Percentiles rank a stretch among this genome's conserved stretches.
These are phyloP conservation scores for Dianthus caryophyllus DNA, from an alignment of 148 eudicot genomes.

Conservation along the genomic window DNA sequence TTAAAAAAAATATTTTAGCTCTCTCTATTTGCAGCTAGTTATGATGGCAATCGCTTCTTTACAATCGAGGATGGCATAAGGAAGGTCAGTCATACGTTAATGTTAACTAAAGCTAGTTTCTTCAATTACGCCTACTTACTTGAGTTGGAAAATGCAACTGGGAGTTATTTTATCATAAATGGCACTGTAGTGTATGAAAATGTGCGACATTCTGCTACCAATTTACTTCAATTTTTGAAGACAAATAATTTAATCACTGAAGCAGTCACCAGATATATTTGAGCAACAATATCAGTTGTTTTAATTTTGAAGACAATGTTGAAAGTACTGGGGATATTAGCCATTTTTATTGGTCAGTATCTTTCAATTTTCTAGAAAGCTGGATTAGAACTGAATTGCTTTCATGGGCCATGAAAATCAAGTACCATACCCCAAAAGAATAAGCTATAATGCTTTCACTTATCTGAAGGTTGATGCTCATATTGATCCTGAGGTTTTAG, in stretches of 20 bases:
- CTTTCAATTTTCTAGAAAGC: background rate
- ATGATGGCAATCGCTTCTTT: slow-evolving; percentile 79
- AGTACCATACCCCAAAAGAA: background rate
- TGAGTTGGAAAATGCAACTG: background rate
- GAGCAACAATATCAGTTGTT: background rate
- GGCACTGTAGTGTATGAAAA: background rate
- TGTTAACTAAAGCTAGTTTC: background rate
- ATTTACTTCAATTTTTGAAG: background rate
- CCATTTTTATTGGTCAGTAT: background rate
- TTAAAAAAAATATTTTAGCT: background rate
- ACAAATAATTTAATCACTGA: background rate
- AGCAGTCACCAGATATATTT: background rate
- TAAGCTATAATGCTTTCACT: background rate
- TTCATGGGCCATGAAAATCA: background rate
- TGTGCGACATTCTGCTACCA: background rate
- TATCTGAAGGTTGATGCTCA: background rate
- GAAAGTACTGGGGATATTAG: background rate
- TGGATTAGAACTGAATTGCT: background rate
- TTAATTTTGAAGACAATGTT: background rate
- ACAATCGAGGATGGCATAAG: slow-evolving; percentile 70
- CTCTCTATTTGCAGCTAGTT: slow-evolving; percentile 55
- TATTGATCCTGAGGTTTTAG: too few species aligned
- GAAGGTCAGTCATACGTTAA: slow-evolving; percentile 56
- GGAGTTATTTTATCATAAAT: background rate
- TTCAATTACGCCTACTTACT: slow-evolving; percentile 9